phyloP scores from a whole-genome alignment of 805 yeast genomes.

The Pichia manshurica region DNA sequence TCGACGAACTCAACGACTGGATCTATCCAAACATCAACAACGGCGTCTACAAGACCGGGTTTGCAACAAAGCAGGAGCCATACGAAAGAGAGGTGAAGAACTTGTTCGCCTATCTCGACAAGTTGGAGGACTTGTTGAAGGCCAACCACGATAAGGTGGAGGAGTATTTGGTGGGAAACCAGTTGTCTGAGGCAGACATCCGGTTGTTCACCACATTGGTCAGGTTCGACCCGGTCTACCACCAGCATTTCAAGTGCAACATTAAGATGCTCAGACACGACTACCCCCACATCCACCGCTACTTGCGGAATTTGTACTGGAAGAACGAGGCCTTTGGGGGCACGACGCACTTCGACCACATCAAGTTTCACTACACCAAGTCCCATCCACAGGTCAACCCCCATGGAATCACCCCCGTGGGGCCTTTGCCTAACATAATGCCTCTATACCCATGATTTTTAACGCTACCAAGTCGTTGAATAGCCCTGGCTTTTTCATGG shows the following conservation, averaged over 20 bases:
- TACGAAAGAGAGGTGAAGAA: slow-evolving; percentile 63
- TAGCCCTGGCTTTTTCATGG: not conserved
- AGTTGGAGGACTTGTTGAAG: slow-evolving; percentile 56
- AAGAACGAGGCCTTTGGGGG: slow-evolving; percentile 54
- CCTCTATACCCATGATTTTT: slow-evolving; percentile 31
- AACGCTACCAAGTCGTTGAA: no score
- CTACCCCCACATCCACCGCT: slow-evolving; percentile 71
- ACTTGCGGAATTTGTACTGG: slow-evolving; percentile 87
- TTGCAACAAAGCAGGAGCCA: slow-evolving; percentile 76
- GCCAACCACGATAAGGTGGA: slow-evolving; percentile 34
- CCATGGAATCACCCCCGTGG: slow-evolving; percentile 74
- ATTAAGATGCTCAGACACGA: slow-evolving; percentile 70
- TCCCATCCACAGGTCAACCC: slow-evolving; percentile 82
- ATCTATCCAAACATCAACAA: slow-evolving; percentile 81
- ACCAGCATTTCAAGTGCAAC: slow-evolving; percentile 93
- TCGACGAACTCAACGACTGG: slow-evolving; percentile 78
- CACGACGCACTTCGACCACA: slow-evolving; percentile 84
- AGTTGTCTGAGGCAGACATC: slow-evolving; percentile 84
- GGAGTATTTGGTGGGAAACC: slow-evolving; percentile 51
- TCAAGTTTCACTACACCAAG: slow-evolving; percentile 85
- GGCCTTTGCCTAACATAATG: slow-evolving; percentile 75
- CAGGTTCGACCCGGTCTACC: slow-evolving; percentile 90
- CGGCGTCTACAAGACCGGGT: slow-evolving; percentile 92
- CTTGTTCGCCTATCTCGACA: slow-evolving; percentile 63
- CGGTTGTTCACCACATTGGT: slow-evolving; percentile 81